Evolutionary conservation across 2,329 filamentous ascomycete species (phyloP).

Genomic region (Cryphonectria carpinicola): DNA sequence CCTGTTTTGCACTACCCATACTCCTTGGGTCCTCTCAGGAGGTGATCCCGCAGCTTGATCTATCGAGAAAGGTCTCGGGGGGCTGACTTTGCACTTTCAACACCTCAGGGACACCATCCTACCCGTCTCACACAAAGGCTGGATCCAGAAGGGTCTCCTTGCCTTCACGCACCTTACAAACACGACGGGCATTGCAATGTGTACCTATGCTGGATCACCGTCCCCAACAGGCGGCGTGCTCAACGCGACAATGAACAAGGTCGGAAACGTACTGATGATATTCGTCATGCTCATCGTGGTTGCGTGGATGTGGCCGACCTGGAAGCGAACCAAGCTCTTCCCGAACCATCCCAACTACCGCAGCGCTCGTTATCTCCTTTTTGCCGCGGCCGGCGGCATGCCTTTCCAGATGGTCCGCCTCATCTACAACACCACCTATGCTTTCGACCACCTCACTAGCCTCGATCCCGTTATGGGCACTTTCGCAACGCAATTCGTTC

Average conservation of each 20-base stretch:
- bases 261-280: conserved; percentile 33
- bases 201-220: conserved; percentile 31
- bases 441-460: conserved; percentile 30
- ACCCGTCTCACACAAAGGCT: conserved; percentile 12
- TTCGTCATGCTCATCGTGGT: conserved; percentile 32
- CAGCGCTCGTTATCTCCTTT: conserved; percentile 30
- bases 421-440: conserved; percentile 33
- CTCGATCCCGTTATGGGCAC: conserved; percentile 33
- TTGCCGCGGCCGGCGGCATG: conserved; percentile 26
- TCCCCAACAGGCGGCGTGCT: conserved; percentile 28
- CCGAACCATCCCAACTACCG: conserved; percentile 29
- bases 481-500: conserved; percentile 32
- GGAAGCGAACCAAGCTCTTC: conserved; percentile 23
- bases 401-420: conserved; percentile 33
- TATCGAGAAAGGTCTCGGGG: background rate
- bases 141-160: conserved; percentile 31
- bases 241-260: conserved; percentile 28
- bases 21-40: background rate
- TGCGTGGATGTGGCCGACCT: conserved; percentile 33
- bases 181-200: conserved; percentile 31
- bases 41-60: background rate
- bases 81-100: background rate
- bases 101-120: conserved; percentile 15
- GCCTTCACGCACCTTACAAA: conserved; percentile 32
- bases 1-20: too few species aligned